Evolutionary conservation across 352 stramenopile genomes (phyloP), one percentile per base, ranked within the genome.

Genomic region (Pythium dissimile): DNA sequence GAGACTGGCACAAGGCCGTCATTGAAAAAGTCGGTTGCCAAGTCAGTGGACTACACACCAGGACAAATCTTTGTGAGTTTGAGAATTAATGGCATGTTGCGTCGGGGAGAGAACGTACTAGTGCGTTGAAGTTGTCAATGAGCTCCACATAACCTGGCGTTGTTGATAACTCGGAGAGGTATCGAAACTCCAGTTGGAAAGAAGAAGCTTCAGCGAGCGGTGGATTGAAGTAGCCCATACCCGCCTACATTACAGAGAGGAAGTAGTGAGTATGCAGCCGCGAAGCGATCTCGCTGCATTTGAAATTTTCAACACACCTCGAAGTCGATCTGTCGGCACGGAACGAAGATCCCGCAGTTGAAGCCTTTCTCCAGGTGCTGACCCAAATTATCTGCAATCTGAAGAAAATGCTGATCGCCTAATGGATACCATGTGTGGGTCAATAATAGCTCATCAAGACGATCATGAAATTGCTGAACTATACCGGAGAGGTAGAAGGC

Each of bases 101-200:
- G n/a, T n/a, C n/a, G n/a, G n/a, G n/a, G n/a, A 35, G 13, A 7
- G 34, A 16, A 12, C 47, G 30, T 60, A 66, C 58, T 2, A 66
- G 48, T 12, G 49, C 67, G 51, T 84, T 87, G 2, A 89, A 58
- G 31, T 64, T 55, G 13, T 74, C 66, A 24, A 84, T 64, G 7
- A 58, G 59, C 5, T 71, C 44, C 15, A 67, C 32, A 45, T 84
- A 89, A 1, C 46, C 62, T 0, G 59, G 45, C 31, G 84, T 66
- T 13, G 64, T 38, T 0, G 73, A 86, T 2, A 69, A 45, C 10
- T 73, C 52, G 7, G 66, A 47, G 1, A 92, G 48, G 38, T 83
- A 89, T 21, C 50, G 50, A 51, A 89, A 90, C 50, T 92, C 82
- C 16, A 92, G 69, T 45, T 87, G 77, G 55, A 92, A 86, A 0